Percentiles rank a stretch among this genome's conserved stretches.
Conservation (phyloP, 768 basidiomycete species). For the Pleurotus sapidus region DNA sequence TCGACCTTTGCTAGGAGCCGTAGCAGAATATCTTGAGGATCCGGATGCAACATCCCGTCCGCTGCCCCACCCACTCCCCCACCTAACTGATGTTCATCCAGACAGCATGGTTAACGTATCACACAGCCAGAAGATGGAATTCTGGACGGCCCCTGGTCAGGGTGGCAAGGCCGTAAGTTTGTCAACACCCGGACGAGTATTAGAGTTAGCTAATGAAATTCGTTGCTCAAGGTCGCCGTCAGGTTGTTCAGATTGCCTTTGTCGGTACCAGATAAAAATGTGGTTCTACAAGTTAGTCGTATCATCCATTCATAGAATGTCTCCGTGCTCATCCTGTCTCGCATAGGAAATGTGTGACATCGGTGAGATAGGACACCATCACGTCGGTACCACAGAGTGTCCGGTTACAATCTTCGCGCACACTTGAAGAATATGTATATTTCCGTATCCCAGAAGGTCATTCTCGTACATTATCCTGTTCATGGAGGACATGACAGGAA, state of each 20-base stretch:
- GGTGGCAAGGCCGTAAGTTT: too few species aligned
- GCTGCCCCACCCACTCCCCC: not conserved
- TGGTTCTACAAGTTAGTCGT: too few species aligned
- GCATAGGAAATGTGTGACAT: not conserved
- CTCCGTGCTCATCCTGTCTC: too few species aligned
- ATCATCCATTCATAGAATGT: too few species aligned
- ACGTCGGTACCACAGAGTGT: not conserved
- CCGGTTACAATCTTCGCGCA: not conserved
- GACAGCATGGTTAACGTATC: not conserved
- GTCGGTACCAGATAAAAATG: too few species aligned
- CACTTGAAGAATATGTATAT: not conserved
- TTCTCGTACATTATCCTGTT: not conserved
- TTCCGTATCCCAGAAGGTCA: not conserved
- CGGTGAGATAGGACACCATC: not conserved
- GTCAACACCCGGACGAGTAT: too few species aligned
- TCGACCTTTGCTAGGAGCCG: constrained; percentile 3
- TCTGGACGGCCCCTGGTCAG: not conserved
- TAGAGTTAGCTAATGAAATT: too few species aligned
- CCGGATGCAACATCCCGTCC: not conserved
- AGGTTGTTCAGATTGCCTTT: too few species aligned
- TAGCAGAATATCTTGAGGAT: not conserved
- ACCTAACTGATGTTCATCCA: not conserved
- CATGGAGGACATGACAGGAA: too few species aligned
- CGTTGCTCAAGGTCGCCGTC: too few species aligned
- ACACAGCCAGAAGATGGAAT: not conserved